Percentiles rank a stretch among this genome's conserved stretches.
These are phyloP conservation scores for Zarea fungicola DNA, from an alignment of 2,329 filamentous ascomycete genomes.

Conservation along the genomic window DNA sequence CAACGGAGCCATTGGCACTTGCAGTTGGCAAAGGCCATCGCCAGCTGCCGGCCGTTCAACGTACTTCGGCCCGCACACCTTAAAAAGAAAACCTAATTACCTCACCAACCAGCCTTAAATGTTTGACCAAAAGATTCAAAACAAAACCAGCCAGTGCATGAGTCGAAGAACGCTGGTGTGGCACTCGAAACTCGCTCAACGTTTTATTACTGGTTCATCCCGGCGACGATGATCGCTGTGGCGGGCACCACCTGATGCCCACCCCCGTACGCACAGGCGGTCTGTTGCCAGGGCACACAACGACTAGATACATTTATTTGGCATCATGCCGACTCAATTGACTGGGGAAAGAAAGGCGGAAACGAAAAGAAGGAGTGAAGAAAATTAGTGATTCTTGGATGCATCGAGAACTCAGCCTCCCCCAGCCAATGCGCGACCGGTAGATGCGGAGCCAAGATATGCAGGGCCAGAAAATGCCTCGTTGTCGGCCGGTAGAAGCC, in stretches of 20 bases:
- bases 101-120: conserved; percentile 2
- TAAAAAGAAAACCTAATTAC: too few species aligned
- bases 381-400: conserved; percentile 6
- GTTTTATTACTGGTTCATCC: conserved; percentile 1
- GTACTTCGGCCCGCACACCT: too few species aligned
- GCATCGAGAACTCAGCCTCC: conserved; percentile 13
- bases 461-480: conserved; percentile 13
- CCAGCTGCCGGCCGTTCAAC: too few species aligned
- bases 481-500: conserved; percentile 9
- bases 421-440: conserved; percentile 7
- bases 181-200: conserved; percentile 6
- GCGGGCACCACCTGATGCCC: conserved; percentile 10
- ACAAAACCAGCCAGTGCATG: not conserved
- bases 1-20: too few species aligned
- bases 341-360: not conserved
- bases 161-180: conserved; percentile 7
- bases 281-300: conserved; percentile 4
- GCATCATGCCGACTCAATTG: conserved; percentile 8
- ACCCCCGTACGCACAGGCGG: conserved; percentile 12
- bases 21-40: too few species aligned
- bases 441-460: conserved; percentile 3
- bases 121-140: not conserved
- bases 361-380: conserved; percentile 1
- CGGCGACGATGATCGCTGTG: conserved; percentile 3
- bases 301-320: not conserved